phyloP scores from a whole-genome alignment of 2,329 filamentous ascomycete genomes.

The Paecilomyces niveus region DNA sequence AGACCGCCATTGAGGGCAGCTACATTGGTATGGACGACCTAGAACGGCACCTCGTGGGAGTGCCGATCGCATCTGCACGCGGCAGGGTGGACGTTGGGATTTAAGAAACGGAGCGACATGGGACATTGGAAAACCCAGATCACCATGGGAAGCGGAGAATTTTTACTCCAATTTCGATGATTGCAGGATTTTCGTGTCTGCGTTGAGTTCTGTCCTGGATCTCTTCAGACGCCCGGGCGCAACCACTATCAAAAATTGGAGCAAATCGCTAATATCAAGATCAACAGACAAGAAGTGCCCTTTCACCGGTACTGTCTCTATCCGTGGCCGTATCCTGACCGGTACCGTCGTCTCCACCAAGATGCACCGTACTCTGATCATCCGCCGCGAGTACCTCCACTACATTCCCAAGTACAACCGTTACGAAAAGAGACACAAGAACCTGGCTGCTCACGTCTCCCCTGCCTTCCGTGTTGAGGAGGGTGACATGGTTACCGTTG shows the following conservation, averaged over 20 bases:
- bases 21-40: conserved; percentile 83
- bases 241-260: not conserved
- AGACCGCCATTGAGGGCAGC: conserved; percentile 95
- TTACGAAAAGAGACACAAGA: conserved; percentile 99
- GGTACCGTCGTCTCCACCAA: conserved; percentile 99
- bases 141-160: not conserved
- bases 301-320: conserved; percentile 97
- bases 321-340: conserved; percentile 99
- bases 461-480: conserved; percentile 99
- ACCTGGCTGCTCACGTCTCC: conserved; percentile 97
- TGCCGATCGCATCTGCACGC: not conserved
- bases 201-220: not conserved
- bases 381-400: conserved; percentile 99
- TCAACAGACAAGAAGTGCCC: conserved; percentile 98
- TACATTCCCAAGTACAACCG: conserved; percentile 99
- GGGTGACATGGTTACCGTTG: conserved; percentile 98
- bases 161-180: not conserved
- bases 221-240: not conserved
- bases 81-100: not conserved
- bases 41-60: conserved; percentile 12
- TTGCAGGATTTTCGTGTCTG: not conserved
- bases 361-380: conserved; percentile 99
- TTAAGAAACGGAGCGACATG: not conserved
- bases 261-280: conserved; percentile 11
- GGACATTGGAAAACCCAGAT: not conserved